These are phyloP conservation scores for Fusarium paranaense DNA, from an alignment of 2,329 filamentous ascomycete genomes.

Conservation along the genomic window DNA sequence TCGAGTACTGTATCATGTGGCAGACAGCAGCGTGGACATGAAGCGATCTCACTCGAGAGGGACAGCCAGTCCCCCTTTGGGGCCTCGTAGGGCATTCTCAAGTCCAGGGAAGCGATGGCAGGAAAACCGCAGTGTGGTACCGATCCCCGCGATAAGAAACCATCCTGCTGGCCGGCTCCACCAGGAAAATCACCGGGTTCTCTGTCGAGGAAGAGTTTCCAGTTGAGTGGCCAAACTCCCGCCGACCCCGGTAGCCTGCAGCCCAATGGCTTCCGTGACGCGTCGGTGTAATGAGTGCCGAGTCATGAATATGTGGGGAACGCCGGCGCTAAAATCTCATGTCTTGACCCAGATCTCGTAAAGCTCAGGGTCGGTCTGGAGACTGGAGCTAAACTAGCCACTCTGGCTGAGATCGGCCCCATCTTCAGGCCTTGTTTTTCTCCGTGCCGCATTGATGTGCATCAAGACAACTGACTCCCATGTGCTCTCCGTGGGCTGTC, in stretches of 20 bases:
- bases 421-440: neutral
- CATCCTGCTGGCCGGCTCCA: neutral
- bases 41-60: neutral
- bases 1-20: neutral
- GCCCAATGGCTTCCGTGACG: neutral
- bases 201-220: neutral
- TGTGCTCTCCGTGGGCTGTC: neutral
- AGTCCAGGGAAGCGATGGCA: neutral
- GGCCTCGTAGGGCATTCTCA: neutral
- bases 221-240: neutral
- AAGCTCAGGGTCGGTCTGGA: neutral
- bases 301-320: slow-evolving; percentile 1
- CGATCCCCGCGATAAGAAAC: neutral
- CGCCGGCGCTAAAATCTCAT: neutral
- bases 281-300: neutral
- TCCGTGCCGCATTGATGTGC: neutral
- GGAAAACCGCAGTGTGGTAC: neutral
- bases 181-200: neutral
- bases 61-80: neutral
- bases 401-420: neutral
- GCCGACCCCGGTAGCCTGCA: neutral
- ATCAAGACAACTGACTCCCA: neutral
- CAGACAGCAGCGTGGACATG: too few species aligned
- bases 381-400: neutral
- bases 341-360: slow-evolving; percentile 1